These are phyloP conservation scores for Lactarius indigo DNA, from an alignment of 768 basidiomycete species.

Conservation along the genomic window DNA sequence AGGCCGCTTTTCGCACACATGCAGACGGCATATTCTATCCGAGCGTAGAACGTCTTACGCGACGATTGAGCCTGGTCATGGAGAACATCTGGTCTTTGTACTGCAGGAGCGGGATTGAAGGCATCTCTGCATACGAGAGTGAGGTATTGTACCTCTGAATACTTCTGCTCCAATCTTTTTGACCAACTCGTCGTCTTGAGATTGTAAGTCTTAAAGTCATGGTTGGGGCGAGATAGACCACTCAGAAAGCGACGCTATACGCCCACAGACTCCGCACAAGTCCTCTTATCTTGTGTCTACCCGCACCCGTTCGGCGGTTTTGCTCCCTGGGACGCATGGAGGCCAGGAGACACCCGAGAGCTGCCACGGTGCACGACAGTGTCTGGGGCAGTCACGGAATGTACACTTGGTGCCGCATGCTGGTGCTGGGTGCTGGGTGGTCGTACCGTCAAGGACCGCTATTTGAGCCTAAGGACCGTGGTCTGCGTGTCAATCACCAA, in stretches of 20 bases:
- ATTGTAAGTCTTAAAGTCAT: conserved; percentile 1
- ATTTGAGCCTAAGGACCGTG: not conserved
- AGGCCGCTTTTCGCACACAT: not conserved
- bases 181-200: conserved; percentile 4
- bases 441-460: not conserved
- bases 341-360: not conserved
- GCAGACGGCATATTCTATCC: conserved; percentile 1
- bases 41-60: not conserved
- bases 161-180: not conserved
- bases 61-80: not conserved
- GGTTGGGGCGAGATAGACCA: not conserved
- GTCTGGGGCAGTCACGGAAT: not conserved
- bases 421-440: not conserved
- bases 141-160: not conserved
- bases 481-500: conserved; percentile 7
- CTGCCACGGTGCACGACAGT: not conserved
- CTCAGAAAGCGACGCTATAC: not conserved
- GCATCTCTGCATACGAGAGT: not conserved
- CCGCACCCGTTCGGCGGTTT: not conserved
- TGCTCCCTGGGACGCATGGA: not conserved
- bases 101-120: not conserved
- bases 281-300: conserved; percentile 5
- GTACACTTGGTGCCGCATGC: not conserved
- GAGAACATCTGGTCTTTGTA: not conserved
- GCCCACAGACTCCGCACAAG: not conserved